phyloP scores from a whole-genome alignment of 768 basidiomycete genomes.

The Pleurotus tuoliensis region DNA sequence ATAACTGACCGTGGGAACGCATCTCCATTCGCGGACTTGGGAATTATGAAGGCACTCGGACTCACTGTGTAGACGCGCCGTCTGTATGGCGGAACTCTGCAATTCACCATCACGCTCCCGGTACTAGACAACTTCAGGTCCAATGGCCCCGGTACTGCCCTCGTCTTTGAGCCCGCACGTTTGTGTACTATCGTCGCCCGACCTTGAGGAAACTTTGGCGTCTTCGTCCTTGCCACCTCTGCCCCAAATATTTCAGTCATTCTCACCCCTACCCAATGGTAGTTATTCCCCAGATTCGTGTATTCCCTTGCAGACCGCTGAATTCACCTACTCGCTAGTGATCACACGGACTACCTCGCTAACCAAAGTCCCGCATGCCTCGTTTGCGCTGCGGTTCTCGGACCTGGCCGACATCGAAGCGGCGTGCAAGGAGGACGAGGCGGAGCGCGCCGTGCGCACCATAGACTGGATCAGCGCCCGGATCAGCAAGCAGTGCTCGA shows the following conservation, averaged over 20 bases:
- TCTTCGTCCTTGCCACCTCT: constrained; percentile 62
- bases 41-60: background rate
- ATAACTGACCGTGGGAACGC: background rate
- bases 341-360: constrained; percentile 75
- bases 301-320: too few relatives aligned
- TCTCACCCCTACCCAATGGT: constrained; percentile 83
- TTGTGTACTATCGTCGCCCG: constrained; percentile 67
- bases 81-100: background rate
- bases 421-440: constrained; percentile 76
- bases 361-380: constrained; percentile 62
- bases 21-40: background rate
- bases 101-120: background rate
- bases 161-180: constrained; percentile 80
- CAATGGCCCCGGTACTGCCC: constrained; percentile 55
- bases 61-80: background rate
- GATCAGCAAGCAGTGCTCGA: constrained; percentile 54
- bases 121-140: background rate
- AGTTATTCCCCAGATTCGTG: background rate
- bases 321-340: constrained; percentile 37
- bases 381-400: constrained; percentile 78
- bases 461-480: constrained; percentile 85
- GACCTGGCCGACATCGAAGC: constrained; percentile 67
- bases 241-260: constrained; percentile 75
- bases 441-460: constrained; percentile 71
- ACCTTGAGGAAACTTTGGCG: constrained; percentile 59